phyloP scores from a whole-genome alignment of 441 rosid genomes.

The Monsonia emarginata region DNA sequence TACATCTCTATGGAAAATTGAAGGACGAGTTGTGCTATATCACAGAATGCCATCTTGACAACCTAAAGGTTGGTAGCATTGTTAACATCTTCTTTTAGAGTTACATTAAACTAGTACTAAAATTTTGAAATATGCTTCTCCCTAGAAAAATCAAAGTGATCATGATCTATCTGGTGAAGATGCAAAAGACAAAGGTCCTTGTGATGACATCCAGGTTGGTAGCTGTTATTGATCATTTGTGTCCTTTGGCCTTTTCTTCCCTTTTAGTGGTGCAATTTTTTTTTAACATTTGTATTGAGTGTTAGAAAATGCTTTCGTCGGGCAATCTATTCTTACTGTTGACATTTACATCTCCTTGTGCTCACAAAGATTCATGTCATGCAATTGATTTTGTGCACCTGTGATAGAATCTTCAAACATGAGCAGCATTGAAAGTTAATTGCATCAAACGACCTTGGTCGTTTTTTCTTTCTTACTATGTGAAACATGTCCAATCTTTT shows the following conservation, averaged over 20 bases:
- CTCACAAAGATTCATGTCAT: not conserved
- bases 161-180: constrained; percentile 30
- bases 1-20: constrained; percentile 42
- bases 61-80: constrained; percentile 38
- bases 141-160: constrained; percentile 33
- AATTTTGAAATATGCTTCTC: constrained; percentile 24
- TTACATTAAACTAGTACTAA: constrained; percentile 14
- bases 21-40: constrained; percentile 33
- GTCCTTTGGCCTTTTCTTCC: constrained; percentile 4
- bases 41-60: constrained; percentile 33
- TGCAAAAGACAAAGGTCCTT: constrained; percentile 26
- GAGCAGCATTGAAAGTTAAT: not conserved
- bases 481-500: not conserved
- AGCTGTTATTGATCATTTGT: constrained; percentile 3
- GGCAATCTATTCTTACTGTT: not conserved
- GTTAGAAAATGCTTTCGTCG: not conserved
- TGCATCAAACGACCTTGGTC: not conserved
- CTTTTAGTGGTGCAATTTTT: not conserved
- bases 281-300: not conserved
- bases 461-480: not conserved
- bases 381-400: not conserved
- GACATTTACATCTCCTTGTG: not conserved
- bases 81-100: constrained; percentile 2
- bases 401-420: not conserved
- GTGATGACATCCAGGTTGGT: constrained; percentile 52